Base-by-base conservation (phyloP, 495 filamentous ascomycete species). In the Podospora pseudocomata region DNA sequence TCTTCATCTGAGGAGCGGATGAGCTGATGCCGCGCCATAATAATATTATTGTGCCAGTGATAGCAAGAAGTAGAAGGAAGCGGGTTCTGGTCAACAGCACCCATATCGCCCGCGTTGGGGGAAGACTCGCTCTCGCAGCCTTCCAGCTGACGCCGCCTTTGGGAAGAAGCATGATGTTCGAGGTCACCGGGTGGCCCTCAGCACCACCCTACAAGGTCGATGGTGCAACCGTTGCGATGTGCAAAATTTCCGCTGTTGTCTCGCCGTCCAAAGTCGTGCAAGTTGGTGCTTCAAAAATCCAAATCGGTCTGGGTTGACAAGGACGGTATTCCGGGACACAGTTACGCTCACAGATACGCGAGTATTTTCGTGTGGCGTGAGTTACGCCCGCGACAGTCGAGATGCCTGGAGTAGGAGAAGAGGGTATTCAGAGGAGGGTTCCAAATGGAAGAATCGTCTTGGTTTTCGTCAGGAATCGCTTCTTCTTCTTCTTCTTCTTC, bases 81-180 rank as follows among this genome's bases (percentile, higher is more conserved):
- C 93, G 87, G 67, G 93, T 92, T 72, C 88, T 86, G 66, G 91
- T 90, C 60, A 97, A 77, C 73, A 92, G 86, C 62, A 90, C 82
- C 77, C 90, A 85, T 78, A 99, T 79, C 54, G 91, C 91, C 81
- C 92, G 86, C 71, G 90, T 88, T 67, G 93, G 92, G 3, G 94
- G 94, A 71, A 98, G 82, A 67, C 89, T 85, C 71, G 91, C 85
- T 80, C 85, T 90, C 65, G 96, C 88, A 71, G 92, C 91, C 83
- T 97, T 97, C 92, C 94, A 97, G 78, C 85, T 95, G 75, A 96
- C 86, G 79, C 91, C 92, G 79, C 91, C 91, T 80, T 96, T 96
- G 64, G 91, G 91, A 71, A 95, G 85, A 78, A 96, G 79, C 82
- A 84, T 84, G 61, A 63, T 63, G 61, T 62, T 66, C 65, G 73